Percentiles rank a stretch among this genome's conserved stretches.
Evolutionary conservation across 129 eudicot genomes (phyloP).

Genomic region (Centella asiatica): DNA sequence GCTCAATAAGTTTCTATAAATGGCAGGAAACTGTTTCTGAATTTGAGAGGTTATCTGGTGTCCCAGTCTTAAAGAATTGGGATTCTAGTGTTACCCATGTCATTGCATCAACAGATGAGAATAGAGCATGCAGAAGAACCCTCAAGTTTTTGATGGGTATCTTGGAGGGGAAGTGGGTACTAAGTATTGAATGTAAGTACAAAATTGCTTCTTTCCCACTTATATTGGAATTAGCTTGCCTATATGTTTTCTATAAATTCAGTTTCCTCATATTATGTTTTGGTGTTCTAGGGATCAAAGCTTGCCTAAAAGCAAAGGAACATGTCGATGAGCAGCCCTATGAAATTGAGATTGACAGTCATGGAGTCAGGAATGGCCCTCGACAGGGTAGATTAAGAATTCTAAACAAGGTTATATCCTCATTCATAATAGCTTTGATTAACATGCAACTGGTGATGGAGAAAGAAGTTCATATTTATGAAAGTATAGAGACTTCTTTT

Average conservation of each 20-base stretch:
- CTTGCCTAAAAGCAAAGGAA: constrained; percentile 67
- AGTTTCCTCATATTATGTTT: neutral
- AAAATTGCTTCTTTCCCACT: neutral
- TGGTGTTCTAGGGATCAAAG: constrained; percentile 60
- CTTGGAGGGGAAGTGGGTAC: constrained; percentile 91
- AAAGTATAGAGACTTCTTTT: no score
- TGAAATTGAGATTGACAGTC: constrained; percentile 64
- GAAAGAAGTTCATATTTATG: neutral
- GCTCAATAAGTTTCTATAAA: constrained; percentile 15
- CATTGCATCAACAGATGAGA: constrained; percentile 77
- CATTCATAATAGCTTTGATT: neutral
- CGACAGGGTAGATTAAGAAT: constrained; percentile 66
- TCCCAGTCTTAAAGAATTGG: constrained; percentile 59
- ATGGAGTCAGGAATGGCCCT: constrained; percentile 85
- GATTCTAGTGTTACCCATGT: constrained; percentile 78
- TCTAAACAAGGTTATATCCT: constrained; percentile 53
- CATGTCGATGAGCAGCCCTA: constrained; percentile 65
- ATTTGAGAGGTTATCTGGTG: constrained; percentile 64
- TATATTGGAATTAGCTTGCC: neutral
- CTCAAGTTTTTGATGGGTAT: constrained; percentile 89
- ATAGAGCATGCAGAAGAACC: constrained; percentile 88
- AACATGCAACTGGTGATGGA: neutral
- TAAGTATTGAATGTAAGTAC: constrained; percentile 65
- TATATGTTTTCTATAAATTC: neutral
- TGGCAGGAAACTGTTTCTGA: constrained; percentile 53